Base-by-base conservation (phyloP, 805 yeast species). In the Maudiozyma serrabonitensis region DNA sequence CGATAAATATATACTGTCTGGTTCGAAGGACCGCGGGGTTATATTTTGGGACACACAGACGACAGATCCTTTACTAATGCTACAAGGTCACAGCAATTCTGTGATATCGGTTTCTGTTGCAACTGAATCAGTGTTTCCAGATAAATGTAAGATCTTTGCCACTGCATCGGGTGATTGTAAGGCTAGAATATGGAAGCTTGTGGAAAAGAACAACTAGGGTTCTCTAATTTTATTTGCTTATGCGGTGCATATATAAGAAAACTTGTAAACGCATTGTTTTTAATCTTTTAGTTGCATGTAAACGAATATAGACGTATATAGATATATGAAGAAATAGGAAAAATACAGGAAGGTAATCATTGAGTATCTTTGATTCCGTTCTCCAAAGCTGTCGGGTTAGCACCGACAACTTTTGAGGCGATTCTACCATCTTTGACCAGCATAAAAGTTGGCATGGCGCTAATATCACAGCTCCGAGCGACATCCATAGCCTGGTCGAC, bases 121-220 rank as follows among this genome's bases (percentile, higher is more conserved):
- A 23, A 88, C 89, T 57, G 81, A 81, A 54, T 82, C 87, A 54
- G 73, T 75, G 51, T 75, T 77, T 53, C 84, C 83, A 45, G 58
- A 62, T 31, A 58, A 63, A 35, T 77, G 77, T 53, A 91, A 95
- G 45, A 82, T 87, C 59, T 93, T 91, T 74, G 98, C 98, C 49
- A 90, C 98, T 13, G 98, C 98, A 50, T 79, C 88, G 69, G 99
- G 98, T 67, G 98, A 91, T 70, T 91, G 95, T 69, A 87, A 90
- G 66, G 98, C 98, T 40, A 81, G 96, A 69, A 86, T 91, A 63
- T 91, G 99, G 99, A 80, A 84, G 67, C 88, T 88, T 84, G 81
- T 56, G 16, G 59, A 56, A 48, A 43, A 49, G 18, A 35, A 35
- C 23, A 21, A 4, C 32, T 28, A 28, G 32, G 6, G 8, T 28